A percentile compares a stretch with the other conserved stretches of the same genome.
Conservation (phyloP, 495 filamentous ascomycete genomes). For the Penicillium pulvis region DNA sequence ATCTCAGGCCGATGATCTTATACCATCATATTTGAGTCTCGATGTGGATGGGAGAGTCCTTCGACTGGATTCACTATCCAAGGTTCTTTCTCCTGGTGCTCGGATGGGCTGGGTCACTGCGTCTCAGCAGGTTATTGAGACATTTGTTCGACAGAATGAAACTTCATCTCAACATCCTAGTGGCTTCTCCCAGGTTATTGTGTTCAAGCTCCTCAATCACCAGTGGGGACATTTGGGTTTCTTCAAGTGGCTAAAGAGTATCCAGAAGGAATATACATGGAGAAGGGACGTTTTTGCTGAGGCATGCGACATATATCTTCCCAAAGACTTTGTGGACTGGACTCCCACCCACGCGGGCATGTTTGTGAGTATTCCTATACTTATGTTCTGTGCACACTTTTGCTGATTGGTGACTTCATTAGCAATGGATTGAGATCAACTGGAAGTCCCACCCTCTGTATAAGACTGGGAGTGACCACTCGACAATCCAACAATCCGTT, state of each 20-base stretch:
- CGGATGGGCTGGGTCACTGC: slow-evolving; percentile 36
- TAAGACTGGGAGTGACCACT: neutral
- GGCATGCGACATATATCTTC: slow-evolving; percentile 24
- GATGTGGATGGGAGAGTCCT: slow-evolving; percentile 66
- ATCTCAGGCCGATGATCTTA: neutral
- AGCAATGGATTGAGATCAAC: slow-evolving; percentile 11
- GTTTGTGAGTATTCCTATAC: slow-evolving; percentile 5
- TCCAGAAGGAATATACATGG: slow-evolving; percentile 20
- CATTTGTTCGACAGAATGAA: slow-evolving; percentile 26
- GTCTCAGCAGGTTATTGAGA: slow-evolving; percentile 23
- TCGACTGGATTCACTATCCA: slow-evolving; percentile 36
- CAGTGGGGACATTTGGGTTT: slow-evolving; percentile 31
- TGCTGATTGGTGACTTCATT: neutral
- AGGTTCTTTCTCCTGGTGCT: slow-evolving; percentile 33
- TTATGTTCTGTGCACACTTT: neutral
- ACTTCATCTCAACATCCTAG: slow-evolving; percentile 20
- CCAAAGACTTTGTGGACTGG: slow-evolving; percentile 18
- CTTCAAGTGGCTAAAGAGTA: slow-evolving; percentile 23
- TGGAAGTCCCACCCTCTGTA: slow-evolving; percentile 10
- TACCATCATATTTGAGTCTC: slow-evolving; percentile 33
- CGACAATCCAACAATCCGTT: slow-evolving; percentile 7
- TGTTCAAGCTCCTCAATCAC: slow-evolving; percentile 31
- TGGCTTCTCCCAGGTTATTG: slow-evolving; percentile 29
- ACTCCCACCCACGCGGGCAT: slow-evolving; percentile 8
- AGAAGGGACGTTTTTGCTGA: slow-evolving; percentile 21